Evolutionary conservation across 805 yeast genomes (phyloP), one percentile per base, ranked within the genome.

Genomic region (Ogataea minuta): DNA sequence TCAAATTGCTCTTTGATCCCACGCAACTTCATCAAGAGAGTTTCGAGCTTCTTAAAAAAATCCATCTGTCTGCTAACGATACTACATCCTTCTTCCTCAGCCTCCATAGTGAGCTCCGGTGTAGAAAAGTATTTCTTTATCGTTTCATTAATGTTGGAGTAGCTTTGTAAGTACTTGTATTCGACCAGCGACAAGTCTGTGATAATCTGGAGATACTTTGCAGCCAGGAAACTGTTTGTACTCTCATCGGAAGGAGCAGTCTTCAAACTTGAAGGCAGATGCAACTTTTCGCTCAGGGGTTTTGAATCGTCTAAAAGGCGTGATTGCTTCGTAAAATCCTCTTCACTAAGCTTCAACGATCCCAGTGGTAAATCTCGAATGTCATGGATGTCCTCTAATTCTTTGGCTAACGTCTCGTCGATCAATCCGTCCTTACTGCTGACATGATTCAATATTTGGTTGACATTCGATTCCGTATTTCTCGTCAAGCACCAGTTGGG

Each of bases 161-260:
- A 52, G 7, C 46, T 34, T 34, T 58, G 52, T 9, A 56, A n/a
- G 24, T 56, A 58, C 31, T 60, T 52, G 41, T 52, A 60, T 35
- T 55, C 55, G 5, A 57, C 42, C 23, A 57, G 36, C 14, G 59
- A 49, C 6, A 56, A 15, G 37, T 60, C 65, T 4, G 56, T 40
- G 6, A 46, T 28, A 7, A 57, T 29, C 33, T 57, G 59, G 3
- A 51, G 32, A 31, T 56, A 57, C 41, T 59, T 58, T 16, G 58
- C 23, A 0, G 51, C 44, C 24, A 57, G 19, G 34, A 56, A 51
- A 14, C 33, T 32, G 4, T 36, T 39, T 13, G 39, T 39, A 36
- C 33, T 10, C 25, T 34, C 28, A 19, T 31, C 31, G 9, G 27
- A 23, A 7, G 37, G 21, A 12, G 15, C 23, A 9, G 9, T n/a